phyloP scores from a whole-genome alignment of 805 yeast species.

The Isabelozyma rhagii region DNA sequence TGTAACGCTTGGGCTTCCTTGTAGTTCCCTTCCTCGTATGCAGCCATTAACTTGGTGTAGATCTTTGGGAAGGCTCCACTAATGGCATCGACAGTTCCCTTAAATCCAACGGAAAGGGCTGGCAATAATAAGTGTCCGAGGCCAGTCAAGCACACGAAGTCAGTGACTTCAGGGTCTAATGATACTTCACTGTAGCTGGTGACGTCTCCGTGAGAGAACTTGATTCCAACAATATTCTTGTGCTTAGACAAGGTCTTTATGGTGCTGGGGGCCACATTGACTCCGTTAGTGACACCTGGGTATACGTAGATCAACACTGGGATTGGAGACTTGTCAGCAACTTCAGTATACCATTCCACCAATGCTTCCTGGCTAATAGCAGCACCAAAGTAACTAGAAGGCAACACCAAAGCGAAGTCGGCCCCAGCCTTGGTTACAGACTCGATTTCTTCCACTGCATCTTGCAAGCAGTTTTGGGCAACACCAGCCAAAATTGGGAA shows the following conservation, averaged over 20 bases:
- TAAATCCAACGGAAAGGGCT: conserved; percentile 43
- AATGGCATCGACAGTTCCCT: conserved; percentile 52
- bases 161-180: conserved; percentile 37
- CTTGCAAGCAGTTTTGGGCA: conserved; percentile 44
- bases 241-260: conserved; percentile 41
- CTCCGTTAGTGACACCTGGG: conserved; percentile 49
- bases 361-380: conserved; percentile 45
- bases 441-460: conserved; percentile 39
- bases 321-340: conserved; percentile 41
- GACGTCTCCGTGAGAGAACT: conserved; percentile 51
- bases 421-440: conserved; percentile 38
- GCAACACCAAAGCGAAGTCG: conserved; percentile 36
- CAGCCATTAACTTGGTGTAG: conserved; percentile 38
- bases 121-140: conserved; percentile 52
- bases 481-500: conserved; percentile 49
- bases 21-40: conserved; percentile 36
- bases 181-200: conserved; percentile 46
- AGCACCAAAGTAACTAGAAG: conserved; percentile 49
- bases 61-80: conserved; percentile 53
- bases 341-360: conserved; percentile 40
- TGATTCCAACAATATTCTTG: conserved; percentile 49
- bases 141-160: conserved; percentile 47
- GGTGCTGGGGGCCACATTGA: conserved; percentile 35
- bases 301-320: conserved; percentile 46
- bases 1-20: conserved; percentile 44